Conservation (phyloP, 2,329 filamentous ascomycete genomes). For the Plectosphaerella plurivora region DNA sequence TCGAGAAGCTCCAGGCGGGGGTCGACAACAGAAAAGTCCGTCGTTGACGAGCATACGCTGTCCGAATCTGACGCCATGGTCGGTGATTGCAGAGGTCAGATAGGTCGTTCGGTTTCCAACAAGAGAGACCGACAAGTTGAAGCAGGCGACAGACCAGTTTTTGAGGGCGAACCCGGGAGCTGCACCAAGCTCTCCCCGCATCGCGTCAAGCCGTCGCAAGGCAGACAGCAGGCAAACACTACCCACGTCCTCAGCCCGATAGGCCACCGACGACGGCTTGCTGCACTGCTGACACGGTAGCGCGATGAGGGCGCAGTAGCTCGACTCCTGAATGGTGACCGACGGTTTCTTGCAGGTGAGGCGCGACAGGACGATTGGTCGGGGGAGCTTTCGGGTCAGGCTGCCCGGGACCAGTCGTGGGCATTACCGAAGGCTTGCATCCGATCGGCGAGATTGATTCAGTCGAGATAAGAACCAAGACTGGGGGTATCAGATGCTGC, state of each 20-base stretch:
- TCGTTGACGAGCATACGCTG: not conserved
- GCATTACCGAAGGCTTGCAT: not conserved
- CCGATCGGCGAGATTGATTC: not conserved
- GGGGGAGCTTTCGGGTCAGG: not conserved
- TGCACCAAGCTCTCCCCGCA: too few relatives aligned
- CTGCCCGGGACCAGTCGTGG: not conserved
- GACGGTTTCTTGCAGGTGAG: not conserved
- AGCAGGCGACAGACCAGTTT: not conserved
- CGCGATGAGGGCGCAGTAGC: not conserved
- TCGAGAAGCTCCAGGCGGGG: not conserved
- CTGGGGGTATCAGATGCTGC: too few relatives aligned
- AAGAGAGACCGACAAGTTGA: too few relatives aligned
- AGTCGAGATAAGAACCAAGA: too few relatives aligned
- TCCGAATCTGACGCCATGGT: not conserved
- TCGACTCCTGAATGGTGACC: too few relatives aligned
- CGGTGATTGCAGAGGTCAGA: not conserved
- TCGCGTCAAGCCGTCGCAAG: not conserved
- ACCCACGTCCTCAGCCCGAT: too few relatives aligned
- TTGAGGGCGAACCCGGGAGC: too few relatives aligned
- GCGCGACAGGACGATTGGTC: not conserved
- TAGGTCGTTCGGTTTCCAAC: too few relatives aligned
- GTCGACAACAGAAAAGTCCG: conserved; percentile 7
- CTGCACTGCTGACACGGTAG: not conserved
- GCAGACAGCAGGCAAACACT: not conserved
- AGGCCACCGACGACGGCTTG: not conserved